Percentiles rank a stretch among this genome's conserved stretches.
Evolutionary conservation across 805 yeast genomes (phyloP).

Genomic region (Vanderwaltozyma yarrowii): DNA sequence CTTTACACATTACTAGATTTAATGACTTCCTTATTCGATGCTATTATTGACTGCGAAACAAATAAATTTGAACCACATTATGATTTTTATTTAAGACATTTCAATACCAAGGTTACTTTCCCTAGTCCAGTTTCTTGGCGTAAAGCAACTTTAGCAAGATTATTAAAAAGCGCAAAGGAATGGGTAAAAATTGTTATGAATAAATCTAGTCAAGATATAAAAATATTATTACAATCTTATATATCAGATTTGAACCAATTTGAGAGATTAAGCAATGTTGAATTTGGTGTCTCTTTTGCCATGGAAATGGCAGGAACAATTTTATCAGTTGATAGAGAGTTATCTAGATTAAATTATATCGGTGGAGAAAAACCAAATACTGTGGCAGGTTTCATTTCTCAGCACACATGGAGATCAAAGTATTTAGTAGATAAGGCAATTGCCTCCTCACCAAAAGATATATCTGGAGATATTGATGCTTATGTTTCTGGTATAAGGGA

Average conservation of each 20-base stretch:
- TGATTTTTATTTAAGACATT: slow-evolving; percentile 40
- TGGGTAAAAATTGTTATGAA: slow-evolving; percentile 59
- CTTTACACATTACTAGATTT: slow-evolving; percentile 75
- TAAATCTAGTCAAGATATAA: slow-evolving; percentile 61
- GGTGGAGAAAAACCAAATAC: slow-evolving; percentile 39
- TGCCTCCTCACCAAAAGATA: slow-evolving; percentile 22
- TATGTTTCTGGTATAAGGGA: slow-evolving; percentile 1
- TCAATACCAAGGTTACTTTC: slow-evolving; percentile 27
- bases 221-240: slow-evolving; percentile 69
- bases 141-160: slow-evolving; percentile 47
- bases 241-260: slow-evolving; percentile 39
- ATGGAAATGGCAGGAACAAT: slow-evolving; percentile 75
- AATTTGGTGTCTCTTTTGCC: slow-evolving; percentile 84
- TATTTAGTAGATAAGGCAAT: slow-evolving; percentile 27
- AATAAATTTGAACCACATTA: slow-evolving; percentile 82
- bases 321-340: slow-evolving; percentile 55
- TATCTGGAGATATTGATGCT: slow-evolving; percentile 13
- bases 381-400: slow-evolving; percentile 64
- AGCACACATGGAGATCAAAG: slow-evolving; percentile 59
- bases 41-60: slow-evolving; percentile 73
- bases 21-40: slow-evolving; percentile 63
- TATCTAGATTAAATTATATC: slow-evolving; percentile 36
- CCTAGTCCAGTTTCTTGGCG: slow-evolving; percentile 78
- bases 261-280: slow-evolving; percentile 36
- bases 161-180: slow-evolving; percentile 46